Evolutionary conservation across 192 early-diverging fungal genomes (phyloP).

Genomic region (Backusella australiensis): DNA sequence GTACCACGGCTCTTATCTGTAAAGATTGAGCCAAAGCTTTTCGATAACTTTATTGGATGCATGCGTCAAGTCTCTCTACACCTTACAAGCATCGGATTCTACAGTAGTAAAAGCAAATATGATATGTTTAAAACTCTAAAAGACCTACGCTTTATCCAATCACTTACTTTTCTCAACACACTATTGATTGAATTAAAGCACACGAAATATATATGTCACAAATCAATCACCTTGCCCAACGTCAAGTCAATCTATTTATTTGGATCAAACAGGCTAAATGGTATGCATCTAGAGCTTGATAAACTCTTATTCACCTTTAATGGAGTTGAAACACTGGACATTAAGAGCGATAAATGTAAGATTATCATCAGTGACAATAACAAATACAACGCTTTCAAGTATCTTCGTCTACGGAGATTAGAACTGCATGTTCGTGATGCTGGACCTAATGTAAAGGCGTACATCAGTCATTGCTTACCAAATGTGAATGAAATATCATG

Average conservation of each 20-base stretch:
- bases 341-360: background rate
- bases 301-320: background rate
- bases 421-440: background rate
- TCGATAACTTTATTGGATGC: background rate
- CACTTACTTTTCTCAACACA: background rate
- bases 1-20: background rate
- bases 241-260: background rate
- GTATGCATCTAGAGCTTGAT: background rate
- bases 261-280: background rate
- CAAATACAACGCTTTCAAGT: background rate
- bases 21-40: background rate
- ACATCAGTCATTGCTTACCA: background rate
- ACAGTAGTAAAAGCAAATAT: background rate
- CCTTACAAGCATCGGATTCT: background rate
- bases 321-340: background rate
- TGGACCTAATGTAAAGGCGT: background rate
- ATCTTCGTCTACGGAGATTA: background rate
- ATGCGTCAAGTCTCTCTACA: background rate
- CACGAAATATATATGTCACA: background rate
- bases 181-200: background rate
- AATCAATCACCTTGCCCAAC: background rate
- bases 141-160: background rate
- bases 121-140: slow-evolving; percentile 3
- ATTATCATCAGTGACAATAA: background rate
- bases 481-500: background rate